Evolutionary conservation across 192 early-diverging fungal genomes (phyloP), one percentile per base, ranked within the genome.

Genomic region (Kappamyces sp.): DNA sequence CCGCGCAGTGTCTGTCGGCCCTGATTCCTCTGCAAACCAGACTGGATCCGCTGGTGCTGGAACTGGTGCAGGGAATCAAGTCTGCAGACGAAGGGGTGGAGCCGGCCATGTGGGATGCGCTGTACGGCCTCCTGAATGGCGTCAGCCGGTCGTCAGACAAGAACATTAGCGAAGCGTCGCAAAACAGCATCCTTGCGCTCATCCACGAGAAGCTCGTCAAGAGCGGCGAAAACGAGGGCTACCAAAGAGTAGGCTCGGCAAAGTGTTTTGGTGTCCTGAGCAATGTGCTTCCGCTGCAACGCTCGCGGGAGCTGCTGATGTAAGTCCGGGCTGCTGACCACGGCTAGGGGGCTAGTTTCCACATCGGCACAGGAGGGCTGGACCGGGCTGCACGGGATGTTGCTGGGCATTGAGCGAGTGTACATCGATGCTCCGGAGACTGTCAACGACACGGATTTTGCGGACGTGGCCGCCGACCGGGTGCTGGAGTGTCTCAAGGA

Each of bases 31-130:
- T 90, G 46, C 89, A 88, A 65, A 66, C 86, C 1, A 72, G 88
- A 31, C 73, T 92, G 39, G 90, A 93, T 72, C 87, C 90, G 32
- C 69, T 92, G 40, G 74, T 90, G 15, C 71, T 76, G 3, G 90
- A 92, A 66, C 66, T 92, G 58, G 76, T 83, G 13, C 75, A 80
- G 37, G 84, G 86, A 33, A 70, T 87, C 41, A 85, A 80, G 51
- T 55, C 76, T 59, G 81, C 80, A 52, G 76, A 87, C 55, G 68
- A 84, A 33, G 67, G 73, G 59, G 61, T 87, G 42, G 76, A 80
- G 44, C 80, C 77, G 10, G 73, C 85, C 5, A 86, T 91, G 79
- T 84, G 93, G 68, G 72, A 74, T 41, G 86, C 87, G 23, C 60
- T 95, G 55, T 79, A 83, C 47, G 82, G 82, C 2, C 85, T 90